Evolutionary conservation across 108 stramenopile genomes (phyloP).

Genomic region (Stephanodiscus minutulus): DNA sequence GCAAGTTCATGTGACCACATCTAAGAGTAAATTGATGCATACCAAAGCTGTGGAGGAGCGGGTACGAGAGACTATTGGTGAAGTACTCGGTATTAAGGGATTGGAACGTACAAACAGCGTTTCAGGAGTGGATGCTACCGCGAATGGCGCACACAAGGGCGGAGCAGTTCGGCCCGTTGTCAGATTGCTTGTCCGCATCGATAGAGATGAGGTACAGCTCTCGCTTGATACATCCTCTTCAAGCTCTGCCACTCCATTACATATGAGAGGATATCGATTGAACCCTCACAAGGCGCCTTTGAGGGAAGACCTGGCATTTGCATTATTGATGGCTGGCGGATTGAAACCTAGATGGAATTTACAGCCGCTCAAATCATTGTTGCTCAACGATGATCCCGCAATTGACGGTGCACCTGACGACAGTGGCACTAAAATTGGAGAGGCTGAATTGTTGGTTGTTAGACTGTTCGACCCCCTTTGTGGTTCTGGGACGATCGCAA

Average conservation of each 20-base stretch:
- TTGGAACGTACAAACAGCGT: conserved; percentile 9
- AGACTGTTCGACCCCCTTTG: conserved; percentile 75
- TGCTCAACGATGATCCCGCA: not conserved
- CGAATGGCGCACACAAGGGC: not conserved
- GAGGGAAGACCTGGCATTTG: conserved; percentile 79
- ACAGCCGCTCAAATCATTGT: conserved; percentile 11
- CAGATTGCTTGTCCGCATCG: conserved; percentile 51
- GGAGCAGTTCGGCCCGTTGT: conserved; percentile 23
- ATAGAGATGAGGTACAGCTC: conserved; percentile 62
- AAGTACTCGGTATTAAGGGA: conserved; percentile 39
- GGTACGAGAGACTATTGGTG: conserved; percentile 48
- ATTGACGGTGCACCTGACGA: not conserved
- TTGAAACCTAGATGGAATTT: conserved; percentile 53
- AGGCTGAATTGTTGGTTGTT: not conserved
- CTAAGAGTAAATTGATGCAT: conserved; percentile 74
- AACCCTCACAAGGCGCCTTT: conserved; percentile 72
- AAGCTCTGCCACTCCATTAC: conserved; percentile 48
- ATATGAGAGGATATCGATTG: conserved; percentile 74
- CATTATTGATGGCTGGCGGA: conserved; percentile 60
- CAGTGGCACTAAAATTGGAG: not conserved
- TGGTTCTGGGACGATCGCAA: conserved; percentile 80
- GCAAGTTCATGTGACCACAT: conserved; percentile 58
- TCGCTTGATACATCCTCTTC: conserved; percentile 59
- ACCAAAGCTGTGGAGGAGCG: conserved; percentile 66
- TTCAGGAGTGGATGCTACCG: conserved; percentile 7